phyloP scores from a whole-genome alignment of 371 early-diverging fungal species.

The Mortierella sp. region DNA sequence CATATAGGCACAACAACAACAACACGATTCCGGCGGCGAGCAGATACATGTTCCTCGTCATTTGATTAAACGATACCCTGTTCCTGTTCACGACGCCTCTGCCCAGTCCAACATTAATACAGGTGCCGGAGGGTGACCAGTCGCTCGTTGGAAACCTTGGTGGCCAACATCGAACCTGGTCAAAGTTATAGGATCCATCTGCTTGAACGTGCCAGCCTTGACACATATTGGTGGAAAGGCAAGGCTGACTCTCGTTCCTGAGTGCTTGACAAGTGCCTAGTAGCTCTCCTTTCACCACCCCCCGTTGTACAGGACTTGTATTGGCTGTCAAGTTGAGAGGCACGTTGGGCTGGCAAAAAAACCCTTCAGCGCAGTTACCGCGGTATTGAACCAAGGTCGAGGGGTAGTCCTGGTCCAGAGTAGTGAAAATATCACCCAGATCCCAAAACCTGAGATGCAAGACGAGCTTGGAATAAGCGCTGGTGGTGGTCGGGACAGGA shows the following conservation, averaged over 20 bases:
- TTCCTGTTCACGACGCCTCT: neutral
- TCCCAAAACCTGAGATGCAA: conserved; percentile 9
- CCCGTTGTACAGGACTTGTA: too few relatives aligned
- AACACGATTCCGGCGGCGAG: conserved; percentile 19
- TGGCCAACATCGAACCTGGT: conserved; percentile 27
- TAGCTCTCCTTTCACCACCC: conserved; percentile 1
- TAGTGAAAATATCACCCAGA: neutral
- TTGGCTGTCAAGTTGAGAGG: neutral
- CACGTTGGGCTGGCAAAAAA: conserved; percentile 25
- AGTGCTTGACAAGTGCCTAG: conserved; percentile 34
- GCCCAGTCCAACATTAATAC: too few relatives aligned
- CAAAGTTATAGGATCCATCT: conserved; percentile 11
- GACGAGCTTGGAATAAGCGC: neutral
- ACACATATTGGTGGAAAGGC: conserved; percentile 24
- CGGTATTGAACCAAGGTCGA: conserved; percentile 29
- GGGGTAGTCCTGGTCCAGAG: neutral
- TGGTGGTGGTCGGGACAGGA: conserved; percentile 13
- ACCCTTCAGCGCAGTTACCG: conserved; percentile 36
- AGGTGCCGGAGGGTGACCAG: neutral
- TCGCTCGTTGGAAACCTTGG: neutral
- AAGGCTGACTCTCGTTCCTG: conserved; percentile 6
- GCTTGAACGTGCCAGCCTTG: conserved; percentile 27
- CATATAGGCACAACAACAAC: conserved; percentile 10
- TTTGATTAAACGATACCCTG: neutral
- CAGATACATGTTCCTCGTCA: conserved; percentile 22